phyloP scores from a whole-genome alignment of 2,329 filamentous ascomycete genomes.

The Neonectria punicea region DNA sequence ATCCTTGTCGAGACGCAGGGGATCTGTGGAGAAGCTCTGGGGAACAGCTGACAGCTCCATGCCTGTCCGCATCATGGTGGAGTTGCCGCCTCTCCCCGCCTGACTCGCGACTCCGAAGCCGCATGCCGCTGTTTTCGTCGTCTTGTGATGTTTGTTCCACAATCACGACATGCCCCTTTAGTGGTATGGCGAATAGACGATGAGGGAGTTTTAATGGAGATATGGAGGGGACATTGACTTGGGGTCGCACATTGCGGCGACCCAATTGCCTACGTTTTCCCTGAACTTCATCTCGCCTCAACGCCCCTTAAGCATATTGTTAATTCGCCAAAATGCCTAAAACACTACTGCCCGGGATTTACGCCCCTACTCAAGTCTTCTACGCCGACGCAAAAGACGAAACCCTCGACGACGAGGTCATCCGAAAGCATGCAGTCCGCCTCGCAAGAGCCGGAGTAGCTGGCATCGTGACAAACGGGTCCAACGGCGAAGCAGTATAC shows the following conservation, averaged over 20 bases:
- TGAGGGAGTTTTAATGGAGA: not conserved
- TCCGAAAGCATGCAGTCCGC: slow-evolving; percentile 83
- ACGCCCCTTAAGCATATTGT: not conserved
- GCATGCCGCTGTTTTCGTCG: not conserved
- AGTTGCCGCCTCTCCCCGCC: slow-evolving; percentile 29
- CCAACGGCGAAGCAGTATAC: slow-evolving; percentile 90
- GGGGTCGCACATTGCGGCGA: not conserved
- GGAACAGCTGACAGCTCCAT: not conserved
- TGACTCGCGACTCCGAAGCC: not conserved
- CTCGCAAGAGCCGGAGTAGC: slow-evolving; percentile 81
- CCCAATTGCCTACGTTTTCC: not conserved
- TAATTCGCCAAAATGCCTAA: slow-evolving; percentile 23
- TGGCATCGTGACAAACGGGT: slow-evolving; percentile 87
- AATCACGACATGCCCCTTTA: not conserved
- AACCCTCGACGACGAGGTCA: slow-evolving; percentile 71
- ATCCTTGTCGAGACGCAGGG: not conserved
- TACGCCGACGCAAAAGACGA: slow-evolving; percentile 67
- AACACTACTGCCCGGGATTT: slow-evolving; percentile 70
- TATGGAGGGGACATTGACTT: not conserved
- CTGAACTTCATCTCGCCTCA: not conserved
- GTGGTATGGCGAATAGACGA: not conserved
- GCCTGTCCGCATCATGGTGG: slow-evolving; percentile 10
- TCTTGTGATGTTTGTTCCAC: slow-evolving; percentile 1
- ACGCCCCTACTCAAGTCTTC: slow-evolving; percentile 76
- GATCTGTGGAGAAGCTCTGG: slow-evolving; percentile 16